phyloP scores from a whole-genome alignment of 2,329 filamentous ascomycete species.

The Exophiala viscosa region DNA sequence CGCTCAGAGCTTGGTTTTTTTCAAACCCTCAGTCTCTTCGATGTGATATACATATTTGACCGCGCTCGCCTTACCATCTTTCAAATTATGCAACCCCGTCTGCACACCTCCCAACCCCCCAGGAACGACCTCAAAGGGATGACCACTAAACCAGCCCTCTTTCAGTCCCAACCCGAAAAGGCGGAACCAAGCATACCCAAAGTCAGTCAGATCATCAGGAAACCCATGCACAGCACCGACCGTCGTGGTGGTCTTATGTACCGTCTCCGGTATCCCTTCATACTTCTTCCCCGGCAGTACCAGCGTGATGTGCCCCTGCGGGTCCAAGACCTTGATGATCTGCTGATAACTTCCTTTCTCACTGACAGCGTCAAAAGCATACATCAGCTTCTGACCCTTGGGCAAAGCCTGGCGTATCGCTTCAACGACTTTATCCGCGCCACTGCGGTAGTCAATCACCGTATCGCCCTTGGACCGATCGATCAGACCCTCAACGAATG shows the following conservation, averaged over 20 bases:
- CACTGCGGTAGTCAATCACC: conserved; percentile 59
- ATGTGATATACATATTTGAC: conserved; percentile 63
- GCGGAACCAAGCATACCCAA: conserved; percentile 45
- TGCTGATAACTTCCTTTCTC: conserved; percentile 51
- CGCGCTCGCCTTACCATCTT: conserved; percentile 58
- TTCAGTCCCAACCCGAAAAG: conserved; percentile 46
- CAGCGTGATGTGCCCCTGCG: conserved; percentile 20
- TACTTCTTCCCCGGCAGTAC: conserved; percentile 22
- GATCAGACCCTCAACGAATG: conserved; percentile 53
- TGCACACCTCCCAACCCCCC: conserved; percentile 56
- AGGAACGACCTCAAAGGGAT: conserved; percentile 49
- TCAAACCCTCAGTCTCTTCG: conserved; percentile 41
- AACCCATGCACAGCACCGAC: conserved; percentile 24
- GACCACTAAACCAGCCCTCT: conserved; percentile 49
- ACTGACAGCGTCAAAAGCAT: conserved; percentile 58
- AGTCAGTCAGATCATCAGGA: conserved; percentile 33
- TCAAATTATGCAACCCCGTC: conserved; percentile 52
- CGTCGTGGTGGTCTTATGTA: conserved; percentile 19
- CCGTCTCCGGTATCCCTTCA: conserved; percentile 19
- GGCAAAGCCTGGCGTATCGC: conserved; percentile 44
- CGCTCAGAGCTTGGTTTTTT: conserved; percentile 16
- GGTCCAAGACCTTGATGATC: conserved; percentile 43
- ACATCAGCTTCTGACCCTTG: conserved; percentile 40
- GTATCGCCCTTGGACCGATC: conserved; percentile 53
- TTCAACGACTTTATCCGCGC: conserved; percentile 50